Percentiles rank a stretch among this genome's conserved stretches.
Conservation (phyloP, 805 yeast genomes). For the Sugiyamaella mastotermitis region DNA sequence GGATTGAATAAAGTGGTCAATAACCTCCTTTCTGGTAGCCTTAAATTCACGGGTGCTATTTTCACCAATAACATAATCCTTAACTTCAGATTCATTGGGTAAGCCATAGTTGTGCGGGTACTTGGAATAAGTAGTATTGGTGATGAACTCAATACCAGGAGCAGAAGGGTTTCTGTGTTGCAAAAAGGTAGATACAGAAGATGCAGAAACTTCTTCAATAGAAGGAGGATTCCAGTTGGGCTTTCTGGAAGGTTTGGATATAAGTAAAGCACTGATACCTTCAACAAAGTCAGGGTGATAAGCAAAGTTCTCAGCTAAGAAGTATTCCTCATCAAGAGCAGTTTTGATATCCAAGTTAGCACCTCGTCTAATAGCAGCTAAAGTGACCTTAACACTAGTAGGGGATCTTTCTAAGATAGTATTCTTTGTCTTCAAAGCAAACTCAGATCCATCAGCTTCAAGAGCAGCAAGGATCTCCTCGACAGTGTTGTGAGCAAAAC, state of each 20-base stretch:
- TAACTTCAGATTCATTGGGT: conserved; percentile 65
- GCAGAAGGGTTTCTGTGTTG: conserved; percentile 25
- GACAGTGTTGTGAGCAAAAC: conserved; percentile 48
- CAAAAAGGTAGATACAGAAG: conserved; percentile 25
- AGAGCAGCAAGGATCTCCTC: conserved; percentile 54
- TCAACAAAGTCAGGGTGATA: conserved; percentile 50
- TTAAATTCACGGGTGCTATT: conserved; percentile 63
- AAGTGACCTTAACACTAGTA: conserved; percentile 68
- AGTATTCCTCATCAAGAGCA: conserved; percentile 68
- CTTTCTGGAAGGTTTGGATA: conserved; percentile 52
- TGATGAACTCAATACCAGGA: conserved; percentile 25
- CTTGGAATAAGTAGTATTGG: conserved; percentile 38
- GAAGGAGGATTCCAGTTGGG: conserved; percentile 47
- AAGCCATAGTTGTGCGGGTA: conserved; percentile 71
- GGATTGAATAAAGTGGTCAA: conserved; percentile 51
- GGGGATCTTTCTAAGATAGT: conserved; percentile 65
- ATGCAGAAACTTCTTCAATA: conserved; percentile 31
- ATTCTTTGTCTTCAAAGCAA: conserved; percentile 54
- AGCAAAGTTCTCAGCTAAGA: conserved; percentile 72
- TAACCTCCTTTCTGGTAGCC: conserved; percentile 61
- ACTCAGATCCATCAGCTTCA: conserved; percentile 50
- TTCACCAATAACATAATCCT: conserved; percentile 60
- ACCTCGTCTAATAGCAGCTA: conserved; percentile 61
- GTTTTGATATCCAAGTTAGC: conserved; percentile 49
- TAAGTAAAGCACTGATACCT: conserved; percentile 34